These are phyloP conservation scores for Saccharomycopsis fibuligera DNA, from an alignment of 805 yeast genomes.

Conservation along the genomic window DNA sequence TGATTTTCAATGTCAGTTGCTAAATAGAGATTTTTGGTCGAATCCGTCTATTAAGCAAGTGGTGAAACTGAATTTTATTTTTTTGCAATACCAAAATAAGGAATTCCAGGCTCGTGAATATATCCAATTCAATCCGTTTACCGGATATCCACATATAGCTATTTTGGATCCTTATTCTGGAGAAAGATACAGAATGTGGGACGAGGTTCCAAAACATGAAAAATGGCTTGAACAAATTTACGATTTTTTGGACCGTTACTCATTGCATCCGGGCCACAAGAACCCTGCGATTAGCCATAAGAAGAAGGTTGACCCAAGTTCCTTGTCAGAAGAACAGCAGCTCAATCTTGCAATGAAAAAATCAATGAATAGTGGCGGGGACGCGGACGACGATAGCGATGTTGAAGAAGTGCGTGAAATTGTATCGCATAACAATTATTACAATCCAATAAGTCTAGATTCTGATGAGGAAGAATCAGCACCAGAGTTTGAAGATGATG, in stretches of 20 bases:
- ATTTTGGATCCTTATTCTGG: constrained; percentile 95
- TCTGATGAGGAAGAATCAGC: constrained; percentile 17
- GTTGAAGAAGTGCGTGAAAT: constrained; percentile 19
- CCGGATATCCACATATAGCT: constrained; percentile 74
- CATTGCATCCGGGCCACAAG: constrained; percentile 50
- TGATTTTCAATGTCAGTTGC: constrained; percentile 81
- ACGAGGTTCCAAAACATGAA: constrained; percentile 49
- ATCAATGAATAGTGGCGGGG: constrained; percentile 38
- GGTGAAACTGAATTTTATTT: constrained; percentile 65
- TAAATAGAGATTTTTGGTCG: constrained; percentile 94
- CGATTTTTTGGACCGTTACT: constrained; percentile 59
- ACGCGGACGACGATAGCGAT: constrained; percentile 26
- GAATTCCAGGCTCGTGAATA: constrained; percentile 70
- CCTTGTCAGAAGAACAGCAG: constrained; percentile 79
- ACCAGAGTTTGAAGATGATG: constrained; percentile 21
- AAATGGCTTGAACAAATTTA: constrained; percentile 63
- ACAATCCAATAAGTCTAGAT: constrained; percentile 16
- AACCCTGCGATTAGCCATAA: constrained; percentile 42
- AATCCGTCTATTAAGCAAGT: constrained; percentile 53
- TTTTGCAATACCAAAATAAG: constrained; percentile 78
- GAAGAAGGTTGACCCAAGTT: constrained; percentile 52
- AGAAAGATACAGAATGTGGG: constrained; percentile 77
- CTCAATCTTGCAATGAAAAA: constrained; percentile 66
- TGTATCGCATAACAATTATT: constrained; percentile 7
- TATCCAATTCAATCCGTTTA: constrained; percentile 62